Conservation (phyloP, 305 asterid species). For the Solanum hybrid region DNA sequence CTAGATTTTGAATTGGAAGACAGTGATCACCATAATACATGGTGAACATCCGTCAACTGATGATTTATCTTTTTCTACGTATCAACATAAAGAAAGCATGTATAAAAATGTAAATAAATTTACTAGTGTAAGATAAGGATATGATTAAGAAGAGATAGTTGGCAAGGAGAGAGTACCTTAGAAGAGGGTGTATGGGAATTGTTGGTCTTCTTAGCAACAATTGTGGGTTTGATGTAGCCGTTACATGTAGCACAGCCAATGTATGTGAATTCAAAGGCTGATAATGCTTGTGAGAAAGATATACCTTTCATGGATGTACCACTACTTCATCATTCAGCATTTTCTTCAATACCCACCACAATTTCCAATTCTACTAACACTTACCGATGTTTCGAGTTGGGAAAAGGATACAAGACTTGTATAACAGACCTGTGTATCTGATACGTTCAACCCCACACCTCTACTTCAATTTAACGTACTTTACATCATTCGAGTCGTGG, state of each 20-base stretch:
- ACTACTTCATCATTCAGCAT: conserved; percentile 11
- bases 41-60: background rate
- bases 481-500: background rate
- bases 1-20: background rate
- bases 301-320: conserved; percentile 37
- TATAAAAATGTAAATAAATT: too few species aligned
- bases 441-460: background rate
- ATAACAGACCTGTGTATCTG: background rate
- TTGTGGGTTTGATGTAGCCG: conserved; percentile 13
- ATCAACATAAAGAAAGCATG: background rate
- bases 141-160: background rate
- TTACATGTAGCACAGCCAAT: conserved; percentile 10
- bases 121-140: background rate
- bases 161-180: conserved; percentile 26
- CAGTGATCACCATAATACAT: background rate
- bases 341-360: conserved; percentile 16
- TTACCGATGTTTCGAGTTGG: background rate
- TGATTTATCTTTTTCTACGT: background rate
- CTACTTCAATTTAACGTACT: background rate
- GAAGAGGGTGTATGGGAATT: conserved; percentile 43
- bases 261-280: conserved; percentile 26
- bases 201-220: conserved; percentile 63
- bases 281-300: conserved; percentile 25
- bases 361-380: background rate
- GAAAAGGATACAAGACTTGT: background rate